These are phyloP conservation scores for Kwoniella bestiolae DNA, from an alignment of 768 basidiomycete species.

Conservation along the genomic window DNA sequence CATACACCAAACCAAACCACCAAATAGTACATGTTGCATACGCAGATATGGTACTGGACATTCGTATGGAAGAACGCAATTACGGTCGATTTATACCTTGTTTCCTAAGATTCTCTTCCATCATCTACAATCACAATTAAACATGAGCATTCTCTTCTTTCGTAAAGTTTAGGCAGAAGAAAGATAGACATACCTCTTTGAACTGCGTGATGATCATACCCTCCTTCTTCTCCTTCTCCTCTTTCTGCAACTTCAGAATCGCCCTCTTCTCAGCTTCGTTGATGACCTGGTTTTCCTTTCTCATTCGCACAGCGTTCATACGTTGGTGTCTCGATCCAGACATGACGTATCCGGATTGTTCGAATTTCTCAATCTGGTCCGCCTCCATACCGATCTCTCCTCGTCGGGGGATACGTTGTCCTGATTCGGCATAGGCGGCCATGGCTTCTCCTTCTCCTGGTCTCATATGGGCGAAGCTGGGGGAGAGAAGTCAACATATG, in stretches of 20 bases:
- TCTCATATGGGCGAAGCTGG: conserved; percentile 79
- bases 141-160: not conserved
- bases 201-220: conserved; percentile 74
- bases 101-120: conserved; percentile 36
- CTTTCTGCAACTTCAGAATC: conserved; percentile 89
- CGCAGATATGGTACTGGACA: not conserved
- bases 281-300: conserved; percentile 99
- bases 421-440: conserved; percentile 87
- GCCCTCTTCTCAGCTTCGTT: conserved; percentile 97
- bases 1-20: no score
- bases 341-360: conserved; percentile 95
- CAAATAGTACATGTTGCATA: no score
- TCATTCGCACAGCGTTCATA: conserved; percentile 98
- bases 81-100: conserved; percentile 28
- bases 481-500: conserved; percentile 4
- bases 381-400: conserved; percentile 95
- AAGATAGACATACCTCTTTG: conserved; percentile 17
- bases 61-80: not conserved
- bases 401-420: conserved; percentile 94
- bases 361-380: conserved; percentile 82
- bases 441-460: conserved; percentile 97
- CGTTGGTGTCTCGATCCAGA: conserved; percentile 88
- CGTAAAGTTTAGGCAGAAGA: not conserved
- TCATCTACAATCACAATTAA: conserved; percentile 24
- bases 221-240: conserved; percentile 91